Percentiles rank a stretch among this genome's conserved stretches.
Evolutionary conservation across 805 yeast genomes (phyloP).

Genomic region (Lachancea dasiensis): DNA sequence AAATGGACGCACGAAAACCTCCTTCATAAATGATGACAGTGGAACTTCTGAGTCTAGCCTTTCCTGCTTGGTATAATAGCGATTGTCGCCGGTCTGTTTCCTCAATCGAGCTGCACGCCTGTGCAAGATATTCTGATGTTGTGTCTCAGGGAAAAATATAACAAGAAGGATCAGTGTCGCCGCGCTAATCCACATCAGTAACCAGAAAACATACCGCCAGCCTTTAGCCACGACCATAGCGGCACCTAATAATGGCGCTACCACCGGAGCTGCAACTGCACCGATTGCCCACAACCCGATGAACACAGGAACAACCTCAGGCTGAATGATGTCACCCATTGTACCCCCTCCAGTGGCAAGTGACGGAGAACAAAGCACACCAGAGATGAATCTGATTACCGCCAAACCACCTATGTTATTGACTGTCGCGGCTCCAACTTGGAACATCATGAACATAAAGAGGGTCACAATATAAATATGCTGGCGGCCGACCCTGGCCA

Average conservation of each 20-base stretch:
- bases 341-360: conserved; percentile 56
- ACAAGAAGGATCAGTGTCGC: conserved; percentile 33
- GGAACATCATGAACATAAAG: conserved; percentile 44
- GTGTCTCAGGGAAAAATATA: conserved; percentile 46
- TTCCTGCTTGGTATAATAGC: conserved; percentile 39
- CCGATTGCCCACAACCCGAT: conserved; percentile 49
- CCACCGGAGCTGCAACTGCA: conserved; percentile 48
- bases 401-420: conserved; percentile 46
- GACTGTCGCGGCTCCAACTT: conserved; percentile 50
- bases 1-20: conserved; percentile 43
- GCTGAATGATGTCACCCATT: conserved; percentile 42
- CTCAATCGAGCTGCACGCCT: conserved; percentile 46
- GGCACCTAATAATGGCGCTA: conserved; percentile 55
- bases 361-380: conserved; percentile 51
- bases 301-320: conserved; percentile 41
- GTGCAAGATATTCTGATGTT: conserved; percentile 38
- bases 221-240: conserved; percentile 41
- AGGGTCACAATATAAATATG: conserved; percentile 43
- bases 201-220: conserved; percentile 56
- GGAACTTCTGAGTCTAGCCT: conserved; percentile 26
- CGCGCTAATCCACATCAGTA: conserved; percentile 39
- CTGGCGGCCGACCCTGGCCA: conserved; percentile 48
- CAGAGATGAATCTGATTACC: conserved; percentile 47
- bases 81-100: conserved; percentile 43
- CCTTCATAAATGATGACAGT: conserved; percentile 19